Evolutionary conservation across 139 green algal genomes (phyloP).

Genomic region (Chlamydomonas urium): DNA sequence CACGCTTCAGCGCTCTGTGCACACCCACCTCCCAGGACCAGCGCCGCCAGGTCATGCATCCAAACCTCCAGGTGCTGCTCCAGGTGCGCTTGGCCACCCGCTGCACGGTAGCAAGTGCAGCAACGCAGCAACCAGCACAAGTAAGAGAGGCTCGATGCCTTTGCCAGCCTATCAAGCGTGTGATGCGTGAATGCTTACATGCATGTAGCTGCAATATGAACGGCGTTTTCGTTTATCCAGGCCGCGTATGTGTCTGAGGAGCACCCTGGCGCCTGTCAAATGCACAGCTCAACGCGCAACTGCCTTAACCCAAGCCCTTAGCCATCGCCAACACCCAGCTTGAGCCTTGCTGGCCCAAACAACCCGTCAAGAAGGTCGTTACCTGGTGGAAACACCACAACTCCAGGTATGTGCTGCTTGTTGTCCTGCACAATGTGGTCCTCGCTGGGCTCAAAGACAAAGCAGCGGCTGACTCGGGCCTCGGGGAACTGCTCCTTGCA

Average conservation of each 20-base stretch:
- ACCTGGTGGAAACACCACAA: constrained; percentile 78
- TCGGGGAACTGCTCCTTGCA: constrained; percentile 52
- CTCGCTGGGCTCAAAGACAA: constrained; percentile 76
- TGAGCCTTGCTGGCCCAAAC: background rate
- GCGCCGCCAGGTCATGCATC: constrained; percentile 80
- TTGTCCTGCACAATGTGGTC: constrained; percentile 49
- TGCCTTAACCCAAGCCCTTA: too few species aligned
- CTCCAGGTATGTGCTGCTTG: constrained; percentile 35
- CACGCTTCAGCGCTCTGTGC: background rate
- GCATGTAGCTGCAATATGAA: too few species aligned
- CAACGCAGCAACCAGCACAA: too few species aligned
- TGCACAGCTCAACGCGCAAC: too few species aligned
- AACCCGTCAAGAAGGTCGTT: background rate
- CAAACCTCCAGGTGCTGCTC: constrained; percentile 69
- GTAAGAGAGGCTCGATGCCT: too few species aligned
- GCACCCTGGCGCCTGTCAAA: too few species aligned
- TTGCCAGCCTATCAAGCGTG: too few species aligned
- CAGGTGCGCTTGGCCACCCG: constrained; percentile 32
- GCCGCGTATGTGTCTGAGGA: too few species aligned
- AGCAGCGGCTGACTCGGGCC: constrained; percentile 65
- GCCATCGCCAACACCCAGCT: background rate
- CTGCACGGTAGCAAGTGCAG: too few species aligned
- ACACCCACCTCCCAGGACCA: constrained; percentile 54
- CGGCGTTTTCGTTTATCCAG: too few species aligned
- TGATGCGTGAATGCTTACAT: too few species aligned